Base-by-base conservation (phyloP, 352 stramenopile species). In the Phytopythium montanum region DNA sequence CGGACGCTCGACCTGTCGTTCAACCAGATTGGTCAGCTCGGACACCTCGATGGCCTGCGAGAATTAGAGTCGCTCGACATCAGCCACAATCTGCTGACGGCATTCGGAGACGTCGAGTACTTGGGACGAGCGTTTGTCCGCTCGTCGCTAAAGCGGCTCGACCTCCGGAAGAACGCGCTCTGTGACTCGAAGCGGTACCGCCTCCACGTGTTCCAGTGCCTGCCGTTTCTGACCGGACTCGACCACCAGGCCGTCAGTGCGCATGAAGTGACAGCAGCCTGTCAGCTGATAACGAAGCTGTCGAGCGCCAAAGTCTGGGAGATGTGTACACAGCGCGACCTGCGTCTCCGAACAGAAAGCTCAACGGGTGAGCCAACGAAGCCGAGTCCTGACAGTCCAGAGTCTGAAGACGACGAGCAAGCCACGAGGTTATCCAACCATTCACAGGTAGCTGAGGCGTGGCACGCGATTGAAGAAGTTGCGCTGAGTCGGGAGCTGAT, bases 81-180 rank as follows among this genome's bases (percentile, higher is more conserved):
- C 8, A 86, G 75, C 16, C 70, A 84, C 48, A 95, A 95, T 54
- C 61, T 79, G n/a, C 72, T 95, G 21, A 56, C 63, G 12, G 64
- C 53, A 1, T 88, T 93, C 42, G 70, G 76, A 33, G 71, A 92
- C 56, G 59, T 94, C 6, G 55, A 62, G 12, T 66, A 66, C n/a
- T 44, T 87, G n/a, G 66, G 71, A 0, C 26, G 57, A 56, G 28
- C 54, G 16, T 58, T 74, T 19, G 54, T 34, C 12, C 62, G 65
- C 12, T 55, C 52, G 36, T 29, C 51, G 1, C 57, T 95, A 2
- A 61, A 54, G 14, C 60, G 59, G 3, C 48, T 95, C 2, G 80
- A 90, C 51, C 60, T 95, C 33, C 76, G 79, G 25, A 91, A 90
- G 51, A 95, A 95, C 29, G 28, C 62, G 0, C 69, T 95, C 12